These are phyloP conservation scores for Nemania abortiva DNA, from an alignment of 2,329 filamentous ascomycete species.

Conservation along the genomic window DNA sequence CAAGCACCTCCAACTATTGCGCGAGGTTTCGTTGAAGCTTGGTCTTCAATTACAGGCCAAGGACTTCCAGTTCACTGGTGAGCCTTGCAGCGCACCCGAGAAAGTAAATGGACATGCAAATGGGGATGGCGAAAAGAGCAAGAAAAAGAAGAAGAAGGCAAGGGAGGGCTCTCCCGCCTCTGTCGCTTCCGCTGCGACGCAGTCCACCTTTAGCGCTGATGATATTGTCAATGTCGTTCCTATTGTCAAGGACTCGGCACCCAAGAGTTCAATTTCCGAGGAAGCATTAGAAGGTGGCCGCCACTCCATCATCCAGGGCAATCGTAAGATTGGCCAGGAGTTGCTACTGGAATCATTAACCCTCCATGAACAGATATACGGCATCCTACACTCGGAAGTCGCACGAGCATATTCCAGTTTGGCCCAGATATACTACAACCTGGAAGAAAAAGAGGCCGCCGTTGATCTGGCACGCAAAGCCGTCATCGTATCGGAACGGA, in stretches of 20 bases:
- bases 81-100: constrained; percentile 52
- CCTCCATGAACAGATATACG: constrained; percentile 98
- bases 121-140: constrained; percentile 62
- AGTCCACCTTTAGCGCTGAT: constrained; percentile 79
- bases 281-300: constrained; percentile 96
- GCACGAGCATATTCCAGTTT: constrained; percentile 94
- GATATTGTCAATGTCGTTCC: constrained; percentile 95
- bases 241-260: constrained; percentile 92
- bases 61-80: constrained; percentile 74
- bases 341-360: constrained; percentile 95
- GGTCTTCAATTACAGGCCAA: constrained; percentile 89
- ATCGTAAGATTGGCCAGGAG: constrained; percentile 96
- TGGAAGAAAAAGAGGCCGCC: constrained; percentile 97
- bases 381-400: constrained; percentile 95
- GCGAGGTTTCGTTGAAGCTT: constrained; percentile 88
- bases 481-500: constrained; percentile 94
- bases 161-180: constrained; percentile 66
- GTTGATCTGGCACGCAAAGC: constrained; percentile 97
- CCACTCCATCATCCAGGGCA: constrained; percentile 94
- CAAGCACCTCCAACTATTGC: constrained; percentile 84
- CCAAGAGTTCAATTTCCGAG: constrained; percentile 90
- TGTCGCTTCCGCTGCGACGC: constrained; percentile 55
- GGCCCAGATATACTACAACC: constrained; percentile 95
- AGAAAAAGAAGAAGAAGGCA: constrained; percentile 73
- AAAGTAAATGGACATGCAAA: constrained; percentile 57